A percentile compares a stretch with the other conserved stretches of the same genome.
Evolutionary conservation across 495 filamentous ascomycete species (phyloP).

Genomic region (Hypoxylon lienhwacheense): DNA sequence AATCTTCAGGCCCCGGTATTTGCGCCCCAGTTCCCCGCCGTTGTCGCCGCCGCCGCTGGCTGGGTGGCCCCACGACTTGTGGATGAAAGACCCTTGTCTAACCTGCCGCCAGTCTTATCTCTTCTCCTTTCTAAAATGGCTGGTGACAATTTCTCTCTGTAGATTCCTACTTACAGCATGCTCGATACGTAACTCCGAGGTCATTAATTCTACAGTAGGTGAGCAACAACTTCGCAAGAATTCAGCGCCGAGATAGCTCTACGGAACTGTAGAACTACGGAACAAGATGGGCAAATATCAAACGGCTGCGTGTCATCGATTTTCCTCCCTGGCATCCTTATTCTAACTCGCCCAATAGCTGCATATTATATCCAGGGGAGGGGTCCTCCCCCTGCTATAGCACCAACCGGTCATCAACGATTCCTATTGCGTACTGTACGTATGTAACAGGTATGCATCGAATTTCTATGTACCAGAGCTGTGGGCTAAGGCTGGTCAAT

Average conservation of each 20-base stretch:
- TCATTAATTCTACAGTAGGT: background rate
- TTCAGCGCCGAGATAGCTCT: constrained; percentile 22
- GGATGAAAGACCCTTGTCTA: constrained; percentile 34
- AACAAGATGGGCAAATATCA: constrained; percentile 31
- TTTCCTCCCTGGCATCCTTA: constrained; percentile 33
- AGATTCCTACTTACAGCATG: background rate
- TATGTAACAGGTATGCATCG: constrained; percentile 11
- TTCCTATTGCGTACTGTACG: constrained; percentile 32
- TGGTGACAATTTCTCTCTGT: constrained; percentile 5
- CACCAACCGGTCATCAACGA: constrained; percentile 29
- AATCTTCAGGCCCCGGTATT: constrained; percentile 26
- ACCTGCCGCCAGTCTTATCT: constrained; percentile 25
- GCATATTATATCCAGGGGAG: constrained; percentile 23
- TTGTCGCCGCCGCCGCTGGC: constrained; percentile 17
- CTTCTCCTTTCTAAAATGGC: constrained; percentile 15
- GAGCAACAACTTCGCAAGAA: constrained; percentile 7
- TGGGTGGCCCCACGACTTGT: constrained; percentile 34
- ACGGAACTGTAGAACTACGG: too few species aligned
- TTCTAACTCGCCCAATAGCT: constrained; percentile 27
- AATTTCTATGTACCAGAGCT: constrained; percentile 19
- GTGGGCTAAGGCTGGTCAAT: constrained; percentile 28
- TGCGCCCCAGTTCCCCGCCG: constrained; percentile 36
- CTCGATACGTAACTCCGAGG: constrained; percentile 1
- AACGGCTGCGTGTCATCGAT: constrained; percentile 35
- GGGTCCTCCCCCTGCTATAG: constrained; percentile 31